Conservation (phyloP, 306 rosid species). For the Trifolium subterraneum region DNA sequence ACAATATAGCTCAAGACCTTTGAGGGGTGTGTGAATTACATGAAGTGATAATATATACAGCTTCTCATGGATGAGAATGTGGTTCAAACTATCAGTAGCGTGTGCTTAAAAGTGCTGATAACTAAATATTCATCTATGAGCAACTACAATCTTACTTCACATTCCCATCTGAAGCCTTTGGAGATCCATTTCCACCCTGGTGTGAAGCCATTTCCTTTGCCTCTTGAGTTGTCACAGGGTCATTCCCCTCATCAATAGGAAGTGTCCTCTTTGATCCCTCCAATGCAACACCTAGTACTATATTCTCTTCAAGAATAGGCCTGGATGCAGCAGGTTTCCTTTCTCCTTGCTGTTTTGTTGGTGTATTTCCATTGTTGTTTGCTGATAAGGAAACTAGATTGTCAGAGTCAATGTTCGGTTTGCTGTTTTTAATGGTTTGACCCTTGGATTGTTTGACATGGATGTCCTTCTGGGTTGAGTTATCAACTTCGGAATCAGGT, state of each 20-base stretch:
- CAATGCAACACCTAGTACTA: slow-evolving; percentile 92
- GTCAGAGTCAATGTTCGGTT: slow-evolving; percentile 45
- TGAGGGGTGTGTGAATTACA: slow-evolving; percentile 18
- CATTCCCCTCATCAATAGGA: slow-evolving; percentile 74
- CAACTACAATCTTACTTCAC: slow-evolving; percentile 53
- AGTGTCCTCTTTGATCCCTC: slow-evolving; percentile 95
- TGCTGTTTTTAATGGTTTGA: slow-evolving; percentile 41
- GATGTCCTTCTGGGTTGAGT: background rate
- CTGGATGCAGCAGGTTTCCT: slow-evolving; percentile 55
- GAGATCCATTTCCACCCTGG: slow-evolving; percentile 62
- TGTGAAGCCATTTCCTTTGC: slow-evolving; percentile 65
- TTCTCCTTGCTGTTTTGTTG: slow-evolving; percentile 61
- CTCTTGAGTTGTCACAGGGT: slow-evolving; percentile 45
- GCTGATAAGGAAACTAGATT: slow-evolving; percentile 47
- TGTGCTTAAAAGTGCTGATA: slow-evolving; percentile 10
- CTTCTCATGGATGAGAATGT: slow-evolving; percentile 34
- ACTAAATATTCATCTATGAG: slow-evolving; percentile 14
- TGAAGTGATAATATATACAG: slow-evolving; percentile 41
- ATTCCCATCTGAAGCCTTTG: slow-evolving; percentile 57
- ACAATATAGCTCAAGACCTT: slow-evolving; percentile 22
- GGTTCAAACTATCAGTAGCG: slow-evolving; percentile 26
- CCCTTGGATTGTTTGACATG: slow-evolving; percentile 35
- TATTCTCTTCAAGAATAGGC: slow-evolving; percentile 73
- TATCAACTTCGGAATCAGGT: background rate
- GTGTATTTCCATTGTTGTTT: slow-evolving; percentile 46